A percentile compares a stretch with the other conserved stretches of the same genome.
Conservation (phyloP, 1,284 basidiomycete species). For the Stereum hirsutum region DNA sequence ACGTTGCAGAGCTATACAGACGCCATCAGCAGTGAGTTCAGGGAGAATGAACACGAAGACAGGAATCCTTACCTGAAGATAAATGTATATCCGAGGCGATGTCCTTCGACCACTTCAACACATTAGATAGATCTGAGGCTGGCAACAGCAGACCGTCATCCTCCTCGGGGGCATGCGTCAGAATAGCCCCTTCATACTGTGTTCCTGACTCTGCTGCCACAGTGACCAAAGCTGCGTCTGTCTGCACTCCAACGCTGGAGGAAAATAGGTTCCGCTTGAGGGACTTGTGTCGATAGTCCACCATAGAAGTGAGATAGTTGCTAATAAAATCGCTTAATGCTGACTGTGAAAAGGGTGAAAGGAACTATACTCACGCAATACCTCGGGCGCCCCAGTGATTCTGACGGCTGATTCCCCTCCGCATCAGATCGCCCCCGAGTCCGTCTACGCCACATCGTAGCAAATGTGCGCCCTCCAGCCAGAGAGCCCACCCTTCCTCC, state of each 20-base stretch:
- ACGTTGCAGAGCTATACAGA: conserved; percentile 44
- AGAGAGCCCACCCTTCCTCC: conserved; percentile 63
- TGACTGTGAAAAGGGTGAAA: neutral
- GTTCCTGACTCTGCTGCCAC: conserved; percentile 20
- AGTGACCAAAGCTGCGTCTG: conserved; percentile 37
- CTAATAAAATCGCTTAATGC: conserved; percentile 31
- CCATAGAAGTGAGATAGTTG: conserved; percentile 31
- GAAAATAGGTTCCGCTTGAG: conserved; percentile 47
- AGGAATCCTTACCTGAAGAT: conserved; percentile 32
- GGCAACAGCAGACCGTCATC: conserved; percentile 39
- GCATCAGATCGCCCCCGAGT: conserved; percentile 53
- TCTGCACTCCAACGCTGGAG: conserved; percentile 53
- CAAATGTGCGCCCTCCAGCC: conserved; percentile 65
- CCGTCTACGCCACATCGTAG: conserved; percentile 57
- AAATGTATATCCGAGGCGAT: conserved; percentile 66
- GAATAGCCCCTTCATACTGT: conserved; percentile 23
- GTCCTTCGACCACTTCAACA: conserved; percentile 63
- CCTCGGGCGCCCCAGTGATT: conserved; percentile 64
- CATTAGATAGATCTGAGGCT: conserved; percentile 50
- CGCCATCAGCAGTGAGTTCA: neutral
- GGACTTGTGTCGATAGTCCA: conserved; percentile 33
- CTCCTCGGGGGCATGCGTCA: conserved; percentile 35
- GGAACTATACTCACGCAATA: conserved; percentile 41
- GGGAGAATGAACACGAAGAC: neutral
- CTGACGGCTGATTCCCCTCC: conserved; percentile 53